A percentile compares a stretch with the other conserved stretches of the same genome.
These are phyloP conservation scores for Meyerozyma smithsonii DNA, from an alignment of 1,139 yeast species.

Conservation along the genomic window DNA sequence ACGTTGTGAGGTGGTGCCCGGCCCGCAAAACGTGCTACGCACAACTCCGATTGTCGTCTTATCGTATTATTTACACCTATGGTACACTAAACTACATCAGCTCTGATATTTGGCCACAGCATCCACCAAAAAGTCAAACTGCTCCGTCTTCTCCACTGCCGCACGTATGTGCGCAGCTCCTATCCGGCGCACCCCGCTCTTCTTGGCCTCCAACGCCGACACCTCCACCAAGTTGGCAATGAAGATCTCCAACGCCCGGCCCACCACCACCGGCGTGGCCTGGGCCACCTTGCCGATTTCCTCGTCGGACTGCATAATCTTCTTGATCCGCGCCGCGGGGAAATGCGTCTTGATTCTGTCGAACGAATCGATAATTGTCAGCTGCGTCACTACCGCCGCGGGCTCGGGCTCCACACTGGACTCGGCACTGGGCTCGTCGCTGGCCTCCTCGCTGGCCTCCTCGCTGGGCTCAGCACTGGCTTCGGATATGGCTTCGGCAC, in stretches of 20 bases:
- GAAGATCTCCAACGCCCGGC: slow-evolving; percentile 88
- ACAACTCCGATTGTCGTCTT: neutral
- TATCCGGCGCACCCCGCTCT: slow-evolving; percentile 74
- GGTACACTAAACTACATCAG: slow-evolving; percentile 12
- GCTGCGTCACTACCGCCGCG: slow-evolving; percentile 4
- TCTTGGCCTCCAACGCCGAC: slow-evolving; percentile 72
- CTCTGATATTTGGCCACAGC: slow-evolving; percentile 58
- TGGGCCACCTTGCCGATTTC: slow-evolving; percentile 98
- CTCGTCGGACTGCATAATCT: slow-evolving; percentile 96
- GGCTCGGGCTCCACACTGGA: neutral
- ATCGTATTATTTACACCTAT: neutral
- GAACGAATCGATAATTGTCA: slow-evolving; percentile 16
- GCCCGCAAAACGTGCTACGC: no score
- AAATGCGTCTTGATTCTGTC: slow-evolving; percentile 82
- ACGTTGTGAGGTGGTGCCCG: no score
- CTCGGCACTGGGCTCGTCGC: neutral
- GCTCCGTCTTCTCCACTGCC: slow-evolving; percentile 83
- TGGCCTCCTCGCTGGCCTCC: no score
- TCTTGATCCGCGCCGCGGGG: slow-evolving; percentile 92
- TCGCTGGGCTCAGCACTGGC: no score
- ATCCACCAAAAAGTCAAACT: slow-evolving; percentile 85
- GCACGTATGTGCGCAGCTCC: slow-evolving; percentile 78
- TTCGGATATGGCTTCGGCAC: no score
- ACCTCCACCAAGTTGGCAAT: slow-evolving; percentile 87
- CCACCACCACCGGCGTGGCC: slow-evolving; percentile 95